These are phyloP conservation scores for Colletotrichum destructivum DNA, from an alignment of 2,329 filamentous ascomycete species.

Conservation along the genomic window DNA sequence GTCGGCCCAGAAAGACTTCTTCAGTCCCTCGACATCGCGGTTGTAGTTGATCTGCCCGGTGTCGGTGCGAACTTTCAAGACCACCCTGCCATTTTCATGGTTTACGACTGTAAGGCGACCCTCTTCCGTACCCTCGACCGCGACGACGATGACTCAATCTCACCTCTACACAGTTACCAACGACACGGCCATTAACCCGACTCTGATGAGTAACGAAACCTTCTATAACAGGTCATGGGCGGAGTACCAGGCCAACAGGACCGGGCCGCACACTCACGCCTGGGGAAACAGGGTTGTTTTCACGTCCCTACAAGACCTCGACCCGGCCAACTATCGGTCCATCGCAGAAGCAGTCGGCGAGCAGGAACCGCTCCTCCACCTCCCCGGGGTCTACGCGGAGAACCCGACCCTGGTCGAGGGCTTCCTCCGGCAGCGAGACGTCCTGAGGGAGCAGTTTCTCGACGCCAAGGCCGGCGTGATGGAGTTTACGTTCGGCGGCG, in stretches of 20 bases:
- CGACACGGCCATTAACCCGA: conserved; percentile 37
- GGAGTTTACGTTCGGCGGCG: conserved; percentile 44
- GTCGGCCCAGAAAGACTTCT: conserved; percentile 62
- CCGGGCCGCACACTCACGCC: conserved; percentile 46
- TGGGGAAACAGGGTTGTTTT: conserved; percentile 46
- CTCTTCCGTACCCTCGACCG: not conserved
- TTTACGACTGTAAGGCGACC: conserved; percentile 49
- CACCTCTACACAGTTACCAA: conserved; percentile 7
- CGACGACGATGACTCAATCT: not conserved
- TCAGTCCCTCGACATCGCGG: conserved; percentile 61
- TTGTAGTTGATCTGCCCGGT: conserved; percentile 68
- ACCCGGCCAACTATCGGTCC: conserved; percentile 17
- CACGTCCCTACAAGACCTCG: conserved; percentile 42
- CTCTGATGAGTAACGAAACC: conserved; percentile 44
- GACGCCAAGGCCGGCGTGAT: conserved; percentile 42
- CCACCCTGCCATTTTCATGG: conserved; percentile 52
- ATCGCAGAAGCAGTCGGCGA: conserved; percentile 35
- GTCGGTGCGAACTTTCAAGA: conserved; percentile 55
- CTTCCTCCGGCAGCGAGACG: conserved; percentile 35
- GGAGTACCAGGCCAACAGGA: conserved; percentile 45
- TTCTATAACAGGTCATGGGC: conserved; percentile 46
- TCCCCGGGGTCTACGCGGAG: conserved; percentile 44
- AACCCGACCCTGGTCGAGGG: conserved; percentile 41
- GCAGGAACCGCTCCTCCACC: conserved; percentile 43
- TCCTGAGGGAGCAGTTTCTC: conserved; percentile 41